A percentile compares a stretch with the other conserved stretches of the same genome.
These are phyloP conservation scores for Erythrobasidium hasegawianum DNA, from an alignment of 1,284 basidiomycete species.

Conservation along the genomic window DNA sequence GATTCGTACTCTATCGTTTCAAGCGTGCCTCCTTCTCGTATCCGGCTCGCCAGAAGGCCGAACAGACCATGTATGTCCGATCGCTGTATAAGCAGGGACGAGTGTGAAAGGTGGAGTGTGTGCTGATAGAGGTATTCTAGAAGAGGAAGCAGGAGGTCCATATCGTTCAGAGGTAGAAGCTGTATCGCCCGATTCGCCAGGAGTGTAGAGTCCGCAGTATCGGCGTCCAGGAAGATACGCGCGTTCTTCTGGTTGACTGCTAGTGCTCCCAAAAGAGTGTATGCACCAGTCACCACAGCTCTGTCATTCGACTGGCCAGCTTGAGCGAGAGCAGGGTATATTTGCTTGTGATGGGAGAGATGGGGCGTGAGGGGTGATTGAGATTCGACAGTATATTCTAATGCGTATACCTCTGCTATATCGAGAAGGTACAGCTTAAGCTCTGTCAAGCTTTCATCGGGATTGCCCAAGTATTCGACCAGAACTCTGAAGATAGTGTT, in stretches of 20 bases:
- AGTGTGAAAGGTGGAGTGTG: conserved; percentile 66
- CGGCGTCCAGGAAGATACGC: conserved; percentile 36
- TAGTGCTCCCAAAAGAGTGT: conserved; percentile 60
- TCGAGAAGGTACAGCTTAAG: conserved; percentile 43
- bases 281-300: conserved; percentile 63
- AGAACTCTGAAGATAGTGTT: conserved; percentile 52
- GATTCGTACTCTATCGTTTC: conserved; percentile 60
- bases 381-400: conserved; percentile 23
- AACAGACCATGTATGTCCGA: conserved; percentile 64
- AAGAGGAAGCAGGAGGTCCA: conserved; percentile 62
- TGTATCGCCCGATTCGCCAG: conserved; percentile 53
- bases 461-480: conserved; percentile 50
- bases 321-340: conserved; percentile 55
- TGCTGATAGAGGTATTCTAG: conserved; percentile 73
- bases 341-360: conserved; percentile 35
- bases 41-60: conserved; percentile 61
- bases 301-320: conserved; percentile 62
- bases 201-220: conserved; percentile 5
- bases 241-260: conserved; percentile 59
- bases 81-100: conserved; percentile 68
- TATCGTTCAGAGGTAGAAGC: conserved; percentile 69
- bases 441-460: conserved; percentile 38
- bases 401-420: conserved; percentile 41
- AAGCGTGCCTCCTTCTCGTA: conserved; percentile 66
- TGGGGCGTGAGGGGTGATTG: conserved; percentile 19